Conservation (phyloP, 805 yeast species). For the Wickerhamomyces silvicola region DNA sequence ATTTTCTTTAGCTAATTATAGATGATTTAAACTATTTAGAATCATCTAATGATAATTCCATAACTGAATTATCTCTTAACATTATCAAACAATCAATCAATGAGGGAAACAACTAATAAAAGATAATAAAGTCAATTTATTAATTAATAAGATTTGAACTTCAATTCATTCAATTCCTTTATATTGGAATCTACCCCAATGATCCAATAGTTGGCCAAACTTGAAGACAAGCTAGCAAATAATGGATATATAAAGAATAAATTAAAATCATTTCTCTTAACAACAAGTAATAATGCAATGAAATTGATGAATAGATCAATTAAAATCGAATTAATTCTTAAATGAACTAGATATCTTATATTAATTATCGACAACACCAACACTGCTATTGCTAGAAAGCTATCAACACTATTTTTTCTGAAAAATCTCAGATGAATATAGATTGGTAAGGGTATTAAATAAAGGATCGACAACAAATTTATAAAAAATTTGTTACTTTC, state of each 20-base stretch:
- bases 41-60: slow-evolving; percentile 3
- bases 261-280: slow-evolving; percentile 3
- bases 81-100: too few species aligned
- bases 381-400: slow-evolving; percentile 4
- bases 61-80: slow-evolving; percentile 10
- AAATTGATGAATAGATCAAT: slow-evolving; percentile 4
- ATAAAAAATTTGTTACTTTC: slow-evolving; percentile 9
- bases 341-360: slow-evolving; percentile 6
- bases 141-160: too few species aligned
- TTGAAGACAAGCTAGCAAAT: slow-evolving; percentile 7
- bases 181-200: slow-evolving; percentile 3
- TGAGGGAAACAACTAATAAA: too few species aligned
- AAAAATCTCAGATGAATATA: slow-evolving; percentile 10
- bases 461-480: slow-evolving; percentile 12
- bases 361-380: slow-evolving; percentile 5
- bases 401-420: slow-evolving; percentile 6
- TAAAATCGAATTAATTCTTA: slow-evolving; percentile 1
- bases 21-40: slow-evolving; percentile 7
- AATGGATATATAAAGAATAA: slow-evolving; percentile 7
- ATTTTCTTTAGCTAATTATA: slow-evolving; percentile 22
- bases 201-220: slow-evolving; percentile 8
- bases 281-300: slow-evolving; percentile 3
- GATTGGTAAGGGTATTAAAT: slow-evolving; percentile 8
- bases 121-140: too few species aligned
- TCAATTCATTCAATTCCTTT: slow-evolving; percentile 5